Evolutionary conservation across 2,329 filamentous ascomycete genomes (phyloP), one percentile per base, ranked within the genome.

Genomic region (Fusarium mundagurra): DNA sequence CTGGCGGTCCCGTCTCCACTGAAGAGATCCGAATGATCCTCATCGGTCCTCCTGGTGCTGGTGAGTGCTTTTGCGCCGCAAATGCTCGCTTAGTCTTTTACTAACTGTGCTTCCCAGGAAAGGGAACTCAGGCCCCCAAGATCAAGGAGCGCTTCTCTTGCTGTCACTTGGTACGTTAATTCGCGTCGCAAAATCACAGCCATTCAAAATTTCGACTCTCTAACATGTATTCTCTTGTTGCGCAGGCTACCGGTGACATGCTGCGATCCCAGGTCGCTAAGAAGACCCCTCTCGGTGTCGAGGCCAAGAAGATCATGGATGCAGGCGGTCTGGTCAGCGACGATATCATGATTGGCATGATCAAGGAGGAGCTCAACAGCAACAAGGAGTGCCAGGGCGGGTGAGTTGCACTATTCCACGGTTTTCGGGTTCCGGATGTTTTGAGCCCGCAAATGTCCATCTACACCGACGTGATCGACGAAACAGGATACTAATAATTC

Each of bases 301-400:
- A 98, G 88, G 96, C 96, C 77, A 99, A 99, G 92, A 98, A 98
- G 92, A 99, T 99, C 85, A 99, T 99, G 96, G 96, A 99, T 83
- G 93, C 96, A 83, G 96, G 96, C 80, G 96, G 96, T 78, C 91
- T 99, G 68, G 96, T 99, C 83, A 97, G 95, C 84, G 96, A 99
- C 85, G 96, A 98, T 83, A 99, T 99, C 83, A 96, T 99, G 90
- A 94, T 99, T 84, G 95, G 96, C 85, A 99, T 99, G 96, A 99
- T 99, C 88, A 96, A 96, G 91, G 93, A 92, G 83, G 96, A 99
- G 89, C 90, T 99, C 59, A 93, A 97, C 81, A 93, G 89, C 86
- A 99, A 99, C 88, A 86, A 90, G 81, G 96, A 99, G 87, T 99
- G 96, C 91, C 94, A 94, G 88, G 96, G 96, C 85, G 96, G 96